Conservation (phyloP, 768 basidiomycete genomes). For the Rhizopogon rudus region DNA sequence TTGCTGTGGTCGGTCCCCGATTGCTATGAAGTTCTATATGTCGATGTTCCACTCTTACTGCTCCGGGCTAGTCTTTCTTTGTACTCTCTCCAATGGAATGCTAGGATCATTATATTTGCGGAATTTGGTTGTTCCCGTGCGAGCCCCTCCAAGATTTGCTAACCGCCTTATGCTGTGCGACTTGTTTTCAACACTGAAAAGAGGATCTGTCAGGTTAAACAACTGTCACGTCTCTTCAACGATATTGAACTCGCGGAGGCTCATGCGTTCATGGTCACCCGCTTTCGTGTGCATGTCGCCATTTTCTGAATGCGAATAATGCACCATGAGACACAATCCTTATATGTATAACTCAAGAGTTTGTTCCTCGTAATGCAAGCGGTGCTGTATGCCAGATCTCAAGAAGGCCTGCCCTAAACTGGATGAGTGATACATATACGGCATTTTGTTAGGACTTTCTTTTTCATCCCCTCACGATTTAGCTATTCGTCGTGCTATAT, state of each 20-base stretch:
- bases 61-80: background rate
- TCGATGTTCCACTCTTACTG: background rate
- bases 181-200: too few relatives aligned
- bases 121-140: background rate
- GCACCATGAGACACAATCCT: too few relatives aligned
- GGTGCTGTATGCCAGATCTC: too few relatives aligned
- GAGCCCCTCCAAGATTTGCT: background rate
- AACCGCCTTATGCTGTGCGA: background rate
- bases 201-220: too few relatives aligned
- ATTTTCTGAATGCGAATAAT: too few relatives aligned
- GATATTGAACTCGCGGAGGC: too few relatives aligned
- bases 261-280: too few relatives aligned
- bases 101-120: background rate
- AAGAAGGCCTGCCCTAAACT: slow-evolving; percentile 32
- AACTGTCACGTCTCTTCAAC: too few relatives aligned
- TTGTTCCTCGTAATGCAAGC: too few relatives aligned
- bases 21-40: background rate
- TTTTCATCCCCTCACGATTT: slow-evolving; percentile 41
- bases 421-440: slow-evolving; percentile 3
- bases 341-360: too few relatives aligned
- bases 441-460: background rate
- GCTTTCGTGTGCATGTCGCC: too few relatives aligned
- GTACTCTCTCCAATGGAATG: background rate
- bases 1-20: slow-evolving; percentile 1
- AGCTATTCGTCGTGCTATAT: slow-evolving; percentile 36